Percentiles rank a stretch among this genome's conserved stretches.
Conservation (phyloP, 2,329 filamentous ascomycete species). For the Botrytis tulipae region DNA sequence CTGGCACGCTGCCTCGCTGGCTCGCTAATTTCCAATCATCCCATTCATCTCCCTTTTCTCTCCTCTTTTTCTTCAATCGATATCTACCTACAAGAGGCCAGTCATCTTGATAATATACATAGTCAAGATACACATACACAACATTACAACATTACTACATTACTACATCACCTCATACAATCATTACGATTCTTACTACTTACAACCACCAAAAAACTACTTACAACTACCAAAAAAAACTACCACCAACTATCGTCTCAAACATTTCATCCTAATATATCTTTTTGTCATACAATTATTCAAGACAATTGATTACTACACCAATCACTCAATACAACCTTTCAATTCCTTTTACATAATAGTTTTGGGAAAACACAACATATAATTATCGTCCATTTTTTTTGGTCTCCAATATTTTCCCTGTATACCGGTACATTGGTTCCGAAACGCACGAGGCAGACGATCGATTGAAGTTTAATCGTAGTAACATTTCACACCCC, state of each 20-base stretch:
- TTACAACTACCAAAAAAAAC: no score
- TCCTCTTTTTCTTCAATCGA: conserved; percentile 2
- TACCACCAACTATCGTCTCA: background rate
- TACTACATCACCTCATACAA: background rate
- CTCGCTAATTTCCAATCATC: conserved; percentile 19
- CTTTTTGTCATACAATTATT: conserved; percentile 10
- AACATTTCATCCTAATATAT: background rate
- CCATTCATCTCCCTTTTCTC: background rate
- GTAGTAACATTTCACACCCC: background rate
- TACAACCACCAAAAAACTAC: no score
- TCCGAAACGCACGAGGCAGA: conserved; percentile 19
- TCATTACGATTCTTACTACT: background rate
- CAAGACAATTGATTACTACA: conserved; percentile 12
- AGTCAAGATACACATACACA: background rate
- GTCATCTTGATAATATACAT: background rate
- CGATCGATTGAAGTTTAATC: conserved; percentile 20
- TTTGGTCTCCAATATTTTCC: background rate
- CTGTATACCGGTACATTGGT: conserved; percentile 20
- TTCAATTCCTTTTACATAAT: background rate
- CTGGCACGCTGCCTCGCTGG: conserved; percentile 18
- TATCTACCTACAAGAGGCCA: background rate
- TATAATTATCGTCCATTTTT: conserved; percentile 9
- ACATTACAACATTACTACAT: background rate
- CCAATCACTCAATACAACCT: background rate
- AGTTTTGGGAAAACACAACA: background rate